Base-by-base conservation (phyloP, 2,329 filamentous ascomycete genomes). In the Aspergillus fischeri region DNA sequence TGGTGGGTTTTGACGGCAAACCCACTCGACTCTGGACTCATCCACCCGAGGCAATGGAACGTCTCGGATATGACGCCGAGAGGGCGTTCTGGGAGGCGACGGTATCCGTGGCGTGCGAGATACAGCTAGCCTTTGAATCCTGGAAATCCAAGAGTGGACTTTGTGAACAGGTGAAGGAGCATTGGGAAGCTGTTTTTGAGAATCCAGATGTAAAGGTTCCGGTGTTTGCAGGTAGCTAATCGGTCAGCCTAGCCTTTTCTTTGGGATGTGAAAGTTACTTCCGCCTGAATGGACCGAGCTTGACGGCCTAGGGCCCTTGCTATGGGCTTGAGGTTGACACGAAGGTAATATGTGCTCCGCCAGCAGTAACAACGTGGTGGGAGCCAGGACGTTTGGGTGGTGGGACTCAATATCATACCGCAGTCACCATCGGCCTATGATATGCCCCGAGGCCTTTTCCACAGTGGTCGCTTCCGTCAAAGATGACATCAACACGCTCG, bases 1-100 rank as follows among this genome's bases (percentile, higher is more conserved):
- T 61, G 14, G 59, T 65, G 1, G 64, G 60, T 9, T 60, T 58
- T 44, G 65, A 65, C 17, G 61, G 66, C 49, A 63, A 62, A 17
- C 64, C 63, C 49, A 61, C 44, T 1, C 42, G 56, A 25, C 24
- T 62, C 4, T 74, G 71, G 71, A 67, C 66, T 5, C 35, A 55
- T 21, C 56, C 65, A 0, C 58, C 65, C 1, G 63, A 67, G 7
- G 63, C 63, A 5, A 58, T 71, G 11, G 53, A 59, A 10, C 57
- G 65, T 14, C 64, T 75, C 7, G 72, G 71, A 3, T 67, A 65
- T 49, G 70, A 73, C 59, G 62, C 64, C 25, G 71, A 75, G 52
- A 65, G 55, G 24, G 54, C 53, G 3, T 66, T 69, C 21, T 75
- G 72, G 71, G 65, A 67, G 38, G 71, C 68, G 48, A 60, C 51